Evolutionary conservation across 2,329 filamentous ascomycete genomes (phyloP).

Genomic region (Fusarium nematophilum): DNA sequence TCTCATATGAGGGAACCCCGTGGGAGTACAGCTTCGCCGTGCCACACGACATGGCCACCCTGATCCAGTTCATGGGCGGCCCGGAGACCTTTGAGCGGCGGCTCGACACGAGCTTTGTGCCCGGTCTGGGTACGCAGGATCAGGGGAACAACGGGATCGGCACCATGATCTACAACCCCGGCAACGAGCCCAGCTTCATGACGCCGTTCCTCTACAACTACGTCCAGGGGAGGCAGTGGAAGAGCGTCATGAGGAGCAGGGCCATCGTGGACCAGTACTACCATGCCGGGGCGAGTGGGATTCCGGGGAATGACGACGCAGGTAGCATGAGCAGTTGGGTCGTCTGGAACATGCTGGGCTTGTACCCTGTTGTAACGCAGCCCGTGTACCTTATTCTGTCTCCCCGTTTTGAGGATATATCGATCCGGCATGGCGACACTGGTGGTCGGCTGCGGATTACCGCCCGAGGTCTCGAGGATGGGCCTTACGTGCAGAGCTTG

Average conservation of each 20-base stretch:
- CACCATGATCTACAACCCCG: slow-evolving; percentile 62
- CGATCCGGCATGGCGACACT: slow-evolving; percentile 58
- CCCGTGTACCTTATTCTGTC: slow-evolving; percentile 65
- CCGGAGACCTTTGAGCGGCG: slow-evolving; percentile 60
- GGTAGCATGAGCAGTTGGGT: slow-evolving; percentile 70
- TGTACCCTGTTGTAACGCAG: slow-evolving; percentile 68
- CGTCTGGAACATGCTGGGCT: slow-evolving; percentile 62
- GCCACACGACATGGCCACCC: slow-evolving; percentile 66
- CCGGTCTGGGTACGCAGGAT: slow-evolving; percentile 60
- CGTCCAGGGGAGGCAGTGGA: slow-evolving; percentile 57
- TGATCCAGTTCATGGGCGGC: slow-evolving; percentile 66
- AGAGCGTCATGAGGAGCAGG: slow-evolving; percentile 61
- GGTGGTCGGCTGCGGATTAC: slow-evolving; percentile 57
- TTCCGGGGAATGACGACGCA: slow-evolving; percentile 69
- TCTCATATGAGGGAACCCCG: slow-evolving; percentile 59
- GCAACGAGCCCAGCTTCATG: slow-evolving; percentile 67
- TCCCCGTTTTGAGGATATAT: slow-evolving; percentile 61
- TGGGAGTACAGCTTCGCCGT: slow-evolving; percentile 67
- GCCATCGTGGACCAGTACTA: slow-evolving; percentile 62
- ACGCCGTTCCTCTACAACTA: slow-evolving; percentile 70
- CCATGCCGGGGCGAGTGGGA: slow-evolving; percentile 47
- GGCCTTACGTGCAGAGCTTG: slow-evolving; percentile 64
- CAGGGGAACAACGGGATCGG: slow-evolving; percentile 56
- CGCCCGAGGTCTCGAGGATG: slow-evolving; percentile 56
- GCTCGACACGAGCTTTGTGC: slow-evolving; percentile 51